phyloP scores from a whole-genome alignment of 768 basidiomycete genomes.

The Solioccasus polychromus region DNA sequence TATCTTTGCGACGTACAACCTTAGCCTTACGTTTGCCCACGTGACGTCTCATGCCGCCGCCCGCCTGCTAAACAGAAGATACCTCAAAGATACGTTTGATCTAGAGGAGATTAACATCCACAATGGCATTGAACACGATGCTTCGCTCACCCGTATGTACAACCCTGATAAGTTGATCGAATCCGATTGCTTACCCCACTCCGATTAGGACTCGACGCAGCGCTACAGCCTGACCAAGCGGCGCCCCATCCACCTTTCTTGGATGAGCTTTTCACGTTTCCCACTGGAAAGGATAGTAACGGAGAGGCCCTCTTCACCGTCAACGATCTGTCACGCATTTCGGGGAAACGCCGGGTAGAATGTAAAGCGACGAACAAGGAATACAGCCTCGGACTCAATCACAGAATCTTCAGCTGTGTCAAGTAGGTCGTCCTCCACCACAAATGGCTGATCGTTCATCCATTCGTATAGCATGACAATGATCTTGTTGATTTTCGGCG shows the following conservation, averaged over 20 bases:
- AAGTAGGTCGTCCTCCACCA: conserved; percentile 47
- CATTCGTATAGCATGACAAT: conserved; percentile 50
- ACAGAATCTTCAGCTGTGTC: conserved; percentile 62
- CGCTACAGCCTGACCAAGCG: conserved; percentile 49
- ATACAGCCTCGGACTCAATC: conserved; percentile 47
- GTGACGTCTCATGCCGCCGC: conserved; percentile 63
- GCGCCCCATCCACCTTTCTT: conserved; percentile 48
- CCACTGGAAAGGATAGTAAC: too few species aligned
- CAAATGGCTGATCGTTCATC: background rate
- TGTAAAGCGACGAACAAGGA: conserved; percentile 53
- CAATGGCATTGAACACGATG: conserved; percentile 19
- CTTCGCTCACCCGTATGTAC: conserved; percentile 27
- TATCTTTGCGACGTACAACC: conserved; percentile 62
- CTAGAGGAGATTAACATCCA: conserved; percentile 38
- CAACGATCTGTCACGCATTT: too few species aligned
- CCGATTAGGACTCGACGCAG: conserved; percentile 50
- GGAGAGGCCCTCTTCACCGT: too few species aligned
- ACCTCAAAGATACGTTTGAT: conserved; percentile 57
- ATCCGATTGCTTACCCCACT: background rate
- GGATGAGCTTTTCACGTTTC: background rate
- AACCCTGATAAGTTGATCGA: background rate
- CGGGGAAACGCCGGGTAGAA: too few species aligned
- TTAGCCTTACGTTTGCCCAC: conserved; percentile 60
- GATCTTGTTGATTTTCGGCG: conserved; percentile 62
- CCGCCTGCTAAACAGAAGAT: conserved; percentile 52